A percentile compares a stretch with the other conserved stretches of the same genome.
These are phyloP conservation scores for Pugionium dolabratum DNA, from an alignment of 345 rosid species.

Conservation along the genomic window DNA sequence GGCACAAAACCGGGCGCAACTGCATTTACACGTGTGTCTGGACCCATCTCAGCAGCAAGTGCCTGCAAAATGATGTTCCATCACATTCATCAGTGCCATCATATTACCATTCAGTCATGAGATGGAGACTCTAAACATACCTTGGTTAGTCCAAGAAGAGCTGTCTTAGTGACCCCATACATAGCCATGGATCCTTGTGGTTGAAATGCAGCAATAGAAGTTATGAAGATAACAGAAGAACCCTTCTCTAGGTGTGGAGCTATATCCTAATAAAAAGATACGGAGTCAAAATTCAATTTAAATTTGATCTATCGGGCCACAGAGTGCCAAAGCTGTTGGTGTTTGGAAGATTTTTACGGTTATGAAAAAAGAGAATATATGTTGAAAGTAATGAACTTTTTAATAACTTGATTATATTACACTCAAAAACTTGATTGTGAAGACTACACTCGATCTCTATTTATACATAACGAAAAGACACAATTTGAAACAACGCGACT, in stretches of 20 bases:
- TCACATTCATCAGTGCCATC: background rate
- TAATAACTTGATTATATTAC: too few species aligned
- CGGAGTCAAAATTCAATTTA: background rate
- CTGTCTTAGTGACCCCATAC: constrained; percentile 96
- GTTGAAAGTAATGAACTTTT: too few species aligned
- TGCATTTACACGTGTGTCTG: constrained; percentile 75
- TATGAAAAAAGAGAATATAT: too few species aligned
- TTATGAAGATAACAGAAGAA: constrained; percentile 72
- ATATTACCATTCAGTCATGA: background rate
- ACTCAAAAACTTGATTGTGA: too few species aligned
- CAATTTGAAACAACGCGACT: too few species aligned
- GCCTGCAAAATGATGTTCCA: constrained; percentile 49
- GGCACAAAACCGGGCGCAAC: constrained; percentile 95
- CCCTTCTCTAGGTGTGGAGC: constrained; percentile 76
- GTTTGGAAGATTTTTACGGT: too few species aligned
- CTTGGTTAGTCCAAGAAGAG: constrained; percentile 89
- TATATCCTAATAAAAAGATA: constrained; percentile 51
- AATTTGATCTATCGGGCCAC: background rate
- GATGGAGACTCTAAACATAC: constrained; percentile 39
- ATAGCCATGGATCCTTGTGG: constrained; percentile 70
- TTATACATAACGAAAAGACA: too few species aligned
- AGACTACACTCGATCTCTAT: too few species aligned
- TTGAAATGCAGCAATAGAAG: constrained; percentile 69
- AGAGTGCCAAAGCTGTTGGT: constrained; percentile 18
- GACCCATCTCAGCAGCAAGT: constrained; percentile 85